phyloP scores from a whole-genome alignment of 345 rosid genomes.

The Euphorbia lathyris region DNA sequence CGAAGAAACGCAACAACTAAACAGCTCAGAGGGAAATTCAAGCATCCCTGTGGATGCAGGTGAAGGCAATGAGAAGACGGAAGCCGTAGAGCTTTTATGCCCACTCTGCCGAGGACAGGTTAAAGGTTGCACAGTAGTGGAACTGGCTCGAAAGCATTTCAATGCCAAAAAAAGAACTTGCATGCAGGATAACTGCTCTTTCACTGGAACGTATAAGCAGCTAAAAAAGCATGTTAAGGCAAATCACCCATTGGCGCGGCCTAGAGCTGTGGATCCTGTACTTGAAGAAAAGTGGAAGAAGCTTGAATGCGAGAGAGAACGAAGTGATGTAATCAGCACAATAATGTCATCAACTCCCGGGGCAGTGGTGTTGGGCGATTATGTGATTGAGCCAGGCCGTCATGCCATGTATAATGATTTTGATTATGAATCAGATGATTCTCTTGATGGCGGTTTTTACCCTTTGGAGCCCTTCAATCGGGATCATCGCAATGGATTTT shows the following conservation, averaged over 20 bases:
- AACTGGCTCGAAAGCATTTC: constrained; percentile 59
- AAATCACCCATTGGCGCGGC: constrained; percentile 72
- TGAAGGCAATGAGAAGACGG: constrained; percentile 30
- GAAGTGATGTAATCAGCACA: constrained; percentile 68
- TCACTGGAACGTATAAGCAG: constrained; percentile 56
- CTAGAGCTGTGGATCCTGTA: constrained; percentile 73
- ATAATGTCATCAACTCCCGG: constrained; percentile 75
- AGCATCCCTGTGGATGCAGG: constrained; percentile 21
- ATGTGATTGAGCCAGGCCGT: constrained; percentile 71
- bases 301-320: constrained; percentile 62
- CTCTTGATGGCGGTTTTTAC: constrained; percentile 38
- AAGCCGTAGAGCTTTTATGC: constrained; percentile 69
- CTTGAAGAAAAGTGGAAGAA: constrained; percentile 73
- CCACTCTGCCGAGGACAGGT: constrained; percentile 89
- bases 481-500: constrained; percentile 30
- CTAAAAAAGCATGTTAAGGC: constrained; percentile 75
- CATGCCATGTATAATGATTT: constrained; percentile 33
- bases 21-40: constrained; percentile 21
- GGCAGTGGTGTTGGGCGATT: constrained; percentile 79
- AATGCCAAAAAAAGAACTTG: constrained; percentile 67
- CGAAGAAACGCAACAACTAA: constrained; percentile 26
- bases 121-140: constrained; percentile 90
- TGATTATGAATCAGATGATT: constrained; percentile 59
- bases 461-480: constrained; percentile 40
- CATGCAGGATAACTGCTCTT: constrained; percentile 73